phyloP scores from a whole-genome alignment of 805 yeast species.

The Cephaloascus albidus region DNA sequence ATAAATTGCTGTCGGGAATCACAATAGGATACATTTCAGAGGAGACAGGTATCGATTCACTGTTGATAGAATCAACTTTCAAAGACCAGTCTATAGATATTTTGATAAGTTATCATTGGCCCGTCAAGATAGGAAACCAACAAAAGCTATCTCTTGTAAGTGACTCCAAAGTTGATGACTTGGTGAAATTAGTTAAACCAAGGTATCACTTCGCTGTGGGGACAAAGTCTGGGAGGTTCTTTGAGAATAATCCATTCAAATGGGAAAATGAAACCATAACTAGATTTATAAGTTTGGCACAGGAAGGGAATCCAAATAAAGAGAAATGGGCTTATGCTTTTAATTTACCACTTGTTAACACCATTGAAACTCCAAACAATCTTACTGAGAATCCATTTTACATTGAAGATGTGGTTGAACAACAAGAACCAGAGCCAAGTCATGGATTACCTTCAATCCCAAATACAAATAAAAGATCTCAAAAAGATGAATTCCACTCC shows the following conservation, averaged over 20 bases:
- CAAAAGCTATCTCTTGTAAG: constrained; percentile 36
- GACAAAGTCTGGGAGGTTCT: constrained; percentile 32
- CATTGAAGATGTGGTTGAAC: constrained; percentile 4
- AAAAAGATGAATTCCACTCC: not conserved
- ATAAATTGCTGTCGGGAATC: constrained; percentile 33
- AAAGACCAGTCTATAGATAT: constrained; percentile 35
- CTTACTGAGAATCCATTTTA: constrained; percentile 20
- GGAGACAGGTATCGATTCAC: constrained; percentile 8
- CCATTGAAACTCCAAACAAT: constrained; percentile 9
- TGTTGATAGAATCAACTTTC: constrained; percentile 5
- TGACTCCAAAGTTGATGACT: constrained; percentile 31
- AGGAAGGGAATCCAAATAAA: constrained; percentile 40
- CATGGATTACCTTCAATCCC: not conserved
- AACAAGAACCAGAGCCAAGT: constrained; percentile 1
- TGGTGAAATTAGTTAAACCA: constrained; percentile 41
- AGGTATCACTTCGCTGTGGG: constrained; percentile 61
- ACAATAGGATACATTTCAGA: constrained; percentile 36
- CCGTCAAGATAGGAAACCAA: constrained; percentile 36
- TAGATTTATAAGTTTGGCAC: constrained; percentile 58
- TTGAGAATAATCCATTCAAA: constrained; percentile 48
- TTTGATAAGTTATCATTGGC: constrained; percentile 54
- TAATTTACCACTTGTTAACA: constrained; percentile 19
- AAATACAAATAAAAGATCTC: not conserved
- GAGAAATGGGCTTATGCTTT: constrained; percentile 76
- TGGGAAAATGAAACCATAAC: constrained; percentile 43